Conservation (phyloP, 225 moss, liverwort and hornwort genomes). For the Lunularia cruciata region DNA sequence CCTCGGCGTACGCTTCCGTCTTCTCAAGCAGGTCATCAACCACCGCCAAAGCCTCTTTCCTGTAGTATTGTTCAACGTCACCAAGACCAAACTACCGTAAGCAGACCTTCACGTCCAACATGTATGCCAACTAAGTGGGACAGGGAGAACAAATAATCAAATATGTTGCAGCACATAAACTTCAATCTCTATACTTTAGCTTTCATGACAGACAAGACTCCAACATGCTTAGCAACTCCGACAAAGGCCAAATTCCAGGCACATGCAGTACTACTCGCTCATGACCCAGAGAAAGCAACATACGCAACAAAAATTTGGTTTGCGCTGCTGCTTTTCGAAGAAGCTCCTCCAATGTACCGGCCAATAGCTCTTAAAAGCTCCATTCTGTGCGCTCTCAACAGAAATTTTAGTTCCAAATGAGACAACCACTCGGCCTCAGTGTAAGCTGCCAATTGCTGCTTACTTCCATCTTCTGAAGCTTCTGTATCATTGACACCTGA, state of each 20-base stretch:
- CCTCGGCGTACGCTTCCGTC: constrained; percentile 33
- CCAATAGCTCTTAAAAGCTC: constrained; percentile 45
- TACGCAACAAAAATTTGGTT: constrained; percentile 36
- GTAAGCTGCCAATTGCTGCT: constrained; percentile 33
- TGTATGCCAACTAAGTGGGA: too few relatives aligned
- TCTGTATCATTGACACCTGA: constrained; percentile 13
- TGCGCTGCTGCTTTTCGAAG: constrained; percentile 35
- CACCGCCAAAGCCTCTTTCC: constrained; percentile 45
- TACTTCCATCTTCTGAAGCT: constrained; percentile 21
- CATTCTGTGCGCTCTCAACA: constrained; percentile 56
- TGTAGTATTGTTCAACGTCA: too few relatives aligned
- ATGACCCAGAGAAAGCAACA: constrained; percentile 1
- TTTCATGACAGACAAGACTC: too few relatives aligned
- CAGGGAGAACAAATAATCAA: too few relatives aligned
- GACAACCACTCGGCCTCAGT: constrained; percentile 53
- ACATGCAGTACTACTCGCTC: too few relatives aligned
- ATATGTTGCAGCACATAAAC: too few relatives aligned
- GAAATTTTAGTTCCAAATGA: constrained; percentile 57
- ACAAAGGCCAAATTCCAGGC: too few relatives aligned
- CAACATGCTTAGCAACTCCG: too few relatives aligned
- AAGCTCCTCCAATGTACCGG: constrained; percentile 39
- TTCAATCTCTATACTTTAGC: too few relatives aligned
- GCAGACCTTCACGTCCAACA: too few relatives aligned
- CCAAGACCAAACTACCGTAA: too few relatives aligned
- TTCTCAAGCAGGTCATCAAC: constrained; percentile 44